Conservation (phyloP, 2,329 filamentous ascomycete species). For the Chaetomium sp. region DNA sequence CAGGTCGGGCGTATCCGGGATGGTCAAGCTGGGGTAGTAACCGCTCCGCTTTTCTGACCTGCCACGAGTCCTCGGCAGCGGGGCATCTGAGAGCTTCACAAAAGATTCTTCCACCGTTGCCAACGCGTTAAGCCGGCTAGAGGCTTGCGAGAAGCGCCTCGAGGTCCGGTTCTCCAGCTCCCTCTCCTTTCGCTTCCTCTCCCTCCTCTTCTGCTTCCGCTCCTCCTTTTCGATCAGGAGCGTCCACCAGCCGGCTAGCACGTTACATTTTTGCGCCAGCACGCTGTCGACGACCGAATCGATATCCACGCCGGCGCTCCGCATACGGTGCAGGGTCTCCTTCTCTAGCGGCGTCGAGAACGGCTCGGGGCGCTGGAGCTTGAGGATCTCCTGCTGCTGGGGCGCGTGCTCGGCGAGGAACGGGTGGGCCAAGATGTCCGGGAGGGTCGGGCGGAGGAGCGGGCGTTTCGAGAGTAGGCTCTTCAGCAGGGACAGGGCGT, state of each 20-base stretch:
- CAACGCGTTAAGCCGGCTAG: constrained; percentile 79
- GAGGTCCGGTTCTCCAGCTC: constrained; percentile 80
- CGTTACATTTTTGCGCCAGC: constrained; percentile 83
- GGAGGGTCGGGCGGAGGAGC: constrained; percentile 75
- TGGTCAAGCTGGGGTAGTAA: constrained; percentile 62
- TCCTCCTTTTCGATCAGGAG: constrained; percentile 92
- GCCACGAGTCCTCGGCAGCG: constrained; percentile 69
- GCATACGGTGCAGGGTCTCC: constrained; percentile 89
- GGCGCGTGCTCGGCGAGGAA: constrained; percentile 87
- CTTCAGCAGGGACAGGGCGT: constrained; percentile 76
- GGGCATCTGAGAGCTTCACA: constrained; percentile 48
- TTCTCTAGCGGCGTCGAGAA: constrained; percentile 89
- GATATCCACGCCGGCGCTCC: constrained; percentile 88
- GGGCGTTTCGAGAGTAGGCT: constrained; percentile 88
- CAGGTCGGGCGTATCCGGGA: constrained; percentile 76
- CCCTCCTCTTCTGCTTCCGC: constrained; percentile 77
- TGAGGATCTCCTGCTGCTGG: constrained; percentile 85
- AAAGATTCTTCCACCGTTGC: constrained; percentile 75
- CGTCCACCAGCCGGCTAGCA: constrained; percentile 94
- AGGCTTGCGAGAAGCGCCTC: constrained; percentile 83
- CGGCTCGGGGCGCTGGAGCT: constrained; percentile 74
- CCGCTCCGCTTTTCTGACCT: constrained; percentile 75
- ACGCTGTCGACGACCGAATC: constrained; percentile 95
- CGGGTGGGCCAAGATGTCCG: constrained; percentile 83
- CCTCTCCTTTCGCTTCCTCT: constrained; percentile 81